Evolutionary conservation across 441 rosid species (phyloP).

Genomic region (Croton laevigatus): DNA sequence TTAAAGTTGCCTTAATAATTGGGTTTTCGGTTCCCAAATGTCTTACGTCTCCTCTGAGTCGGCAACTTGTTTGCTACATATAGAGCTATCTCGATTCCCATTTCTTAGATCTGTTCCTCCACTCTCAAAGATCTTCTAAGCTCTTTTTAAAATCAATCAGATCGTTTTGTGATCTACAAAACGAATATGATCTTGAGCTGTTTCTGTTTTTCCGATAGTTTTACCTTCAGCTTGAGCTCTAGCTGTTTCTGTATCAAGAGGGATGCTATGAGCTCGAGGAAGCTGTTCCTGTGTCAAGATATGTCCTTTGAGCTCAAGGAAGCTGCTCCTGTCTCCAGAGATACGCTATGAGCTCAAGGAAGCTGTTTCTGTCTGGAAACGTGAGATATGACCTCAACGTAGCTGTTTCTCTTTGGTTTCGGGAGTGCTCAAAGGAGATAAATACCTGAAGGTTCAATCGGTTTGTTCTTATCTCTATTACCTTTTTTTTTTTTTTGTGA

Average conservation of each 20-base stretch:
- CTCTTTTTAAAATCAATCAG: background rate
- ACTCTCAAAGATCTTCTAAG: background rate
- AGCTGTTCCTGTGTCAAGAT: too few species aligned
- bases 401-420: background rate
- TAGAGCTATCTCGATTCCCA: background rate
- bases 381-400: background rate
- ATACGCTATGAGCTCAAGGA: too few species aligned
- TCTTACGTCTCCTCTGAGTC: background rate
- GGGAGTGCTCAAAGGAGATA: too few species aligned
- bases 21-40: background rate
- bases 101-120: background rate
- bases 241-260: background rate
- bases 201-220: background rate
- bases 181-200: background rate
- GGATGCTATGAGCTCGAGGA: background rate
- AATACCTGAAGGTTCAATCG: background rate
- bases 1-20: background rate
- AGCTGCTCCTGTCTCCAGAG: too few species aligned
- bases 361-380: too few species aligned
- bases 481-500: too few species aligned
- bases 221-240: too few species aligned
- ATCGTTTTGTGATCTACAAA: constrained; percentile 5
- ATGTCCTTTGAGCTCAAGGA: too few species aligned
- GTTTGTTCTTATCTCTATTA: background rate
- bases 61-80: background rate